Conservation (phyloP, 768 basidiomycete species). For the Rhizopogon salebrosus region DNA sequence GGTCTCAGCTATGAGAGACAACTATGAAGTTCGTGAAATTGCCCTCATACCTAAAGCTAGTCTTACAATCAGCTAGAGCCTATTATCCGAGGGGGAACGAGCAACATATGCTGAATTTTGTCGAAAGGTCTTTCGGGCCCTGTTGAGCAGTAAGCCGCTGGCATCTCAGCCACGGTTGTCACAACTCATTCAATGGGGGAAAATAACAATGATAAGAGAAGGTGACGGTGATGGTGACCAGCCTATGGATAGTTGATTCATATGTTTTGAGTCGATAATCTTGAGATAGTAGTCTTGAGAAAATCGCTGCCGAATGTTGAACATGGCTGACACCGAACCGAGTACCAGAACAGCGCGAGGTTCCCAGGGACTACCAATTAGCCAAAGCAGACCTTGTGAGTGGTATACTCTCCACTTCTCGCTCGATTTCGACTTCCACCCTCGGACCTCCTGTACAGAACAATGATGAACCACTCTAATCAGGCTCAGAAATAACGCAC, state of each 20-base stretch:
- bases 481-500: conserved; percentile 33
- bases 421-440: conserved; percentile 96
- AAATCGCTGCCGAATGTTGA: neutral
- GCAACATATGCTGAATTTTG: conserved; percentile 32
- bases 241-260: neutral
- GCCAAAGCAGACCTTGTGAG: conserved; percentile 46
- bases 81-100: conserved; percentile 11
- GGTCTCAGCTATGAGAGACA: conserved; percentile 48
- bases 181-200: conserved; percentile 28
- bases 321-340: neutral
- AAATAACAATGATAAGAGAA: conserved; percentile 9
- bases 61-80: conserved; percentile 9
- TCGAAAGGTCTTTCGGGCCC: conserved; percentile 21
- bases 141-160: conserved; percentile 28
- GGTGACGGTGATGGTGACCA: neutral
- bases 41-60: neutral
- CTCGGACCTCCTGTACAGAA: conserved; percentile 56
- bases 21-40: conserved; percentile 32
- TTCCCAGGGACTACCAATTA: conserved; percentile 39
- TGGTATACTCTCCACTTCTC: conserved; percentile 73
- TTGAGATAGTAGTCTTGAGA: neutral
- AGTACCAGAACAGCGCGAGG: neutral
- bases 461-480: conserved; percentile 10
- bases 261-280: neutral
- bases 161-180: conserved; percentile 26